These are phyloP conservation scores for Leccinum disarticulatum DNA, from an alignment of 768 basidiomycete genomes.

Conservation along the genomic window DNA sequence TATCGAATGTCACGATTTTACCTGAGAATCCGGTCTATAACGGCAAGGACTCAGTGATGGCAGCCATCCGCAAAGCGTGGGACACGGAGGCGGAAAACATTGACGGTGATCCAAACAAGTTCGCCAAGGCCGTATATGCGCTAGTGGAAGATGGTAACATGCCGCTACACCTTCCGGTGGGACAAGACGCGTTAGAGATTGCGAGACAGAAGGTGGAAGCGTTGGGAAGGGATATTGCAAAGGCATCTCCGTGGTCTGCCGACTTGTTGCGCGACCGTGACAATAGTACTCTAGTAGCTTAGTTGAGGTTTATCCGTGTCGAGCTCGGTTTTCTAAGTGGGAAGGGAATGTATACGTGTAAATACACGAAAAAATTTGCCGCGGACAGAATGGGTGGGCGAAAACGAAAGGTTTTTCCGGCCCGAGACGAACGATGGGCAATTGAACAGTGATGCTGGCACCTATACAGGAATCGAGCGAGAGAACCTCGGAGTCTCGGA, in stretches of 20 bases:
- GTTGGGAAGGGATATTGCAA: neutral
- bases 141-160: constrained; percentile 1
- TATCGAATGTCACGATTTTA: neutral
- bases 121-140: neutral
- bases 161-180: constrained; percentile 5
- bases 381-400: too few species aligned
- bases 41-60: neutral
- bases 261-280: constrained; percentile 3
- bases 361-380: too few species aligned
- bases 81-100: neutral
- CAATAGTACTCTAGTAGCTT: neutral
- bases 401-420: too few species aligned
- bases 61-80: neutral
- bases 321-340: too few species aligned
- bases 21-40: neutral
- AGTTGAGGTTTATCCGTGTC: neutral
- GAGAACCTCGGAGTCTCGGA: too few species aligned
- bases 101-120: constrained; percentile 7
- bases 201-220: neutral
- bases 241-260: constrained; percentile 1
- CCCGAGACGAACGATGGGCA: too few species aligned
- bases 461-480: too few species aligned
- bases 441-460: too few species aligned
- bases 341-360: too few species aligned
- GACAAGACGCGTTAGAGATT: constrained; percentile 3